phyloP scores from a whole-genome alignment of 2,329 filamentous ascomycete species.

The Fusarium oligoseptatum region DNA sequence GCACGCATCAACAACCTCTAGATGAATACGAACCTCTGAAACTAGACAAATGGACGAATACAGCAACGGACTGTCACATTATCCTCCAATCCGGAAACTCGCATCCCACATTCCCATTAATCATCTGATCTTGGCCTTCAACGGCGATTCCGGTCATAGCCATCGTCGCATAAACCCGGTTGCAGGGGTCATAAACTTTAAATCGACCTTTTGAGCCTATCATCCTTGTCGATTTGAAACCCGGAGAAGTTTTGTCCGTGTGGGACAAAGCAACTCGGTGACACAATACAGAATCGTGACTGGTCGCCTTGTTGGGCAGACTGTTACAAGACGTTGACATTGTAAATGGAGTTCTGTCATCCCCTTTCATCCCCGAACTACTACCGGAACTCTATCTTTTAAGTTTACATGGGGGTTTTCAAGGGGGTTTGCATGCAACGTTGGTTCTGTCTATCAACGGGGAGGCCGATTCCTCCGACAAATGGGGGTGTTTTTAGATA shows the following conservation, averaged over 20 bases:
- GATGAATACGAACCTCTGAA: background rate
- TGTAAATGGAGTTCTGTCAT: background rate
- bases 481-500: background rate
- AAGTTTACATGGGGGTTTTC: background rate
- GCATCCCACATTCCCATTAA: background rate
- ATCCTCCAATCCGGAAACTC: background rate
- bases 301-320: background rate
- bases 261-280: background rate
- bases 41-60: background rate
- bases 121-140: background rate
- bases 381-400: background rate
- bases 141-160: background rate
- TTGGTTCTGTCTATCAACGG: background rate
- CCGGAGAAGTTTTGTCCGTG: conserved; percentile 1
- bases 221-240: conserved; percentile 1
- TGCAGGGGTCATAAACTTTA: background rate
- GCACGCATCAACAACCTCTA: background rate
- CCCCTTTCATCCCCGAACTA: conserved; percentile 2
- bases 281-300: background rate
- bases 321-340: background rate
- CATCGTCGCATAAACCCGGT: background rate
- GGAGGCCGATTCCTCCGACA: background rate
- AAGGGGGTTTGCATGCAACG: background rate
- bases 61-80: background rate
- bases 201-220: background rate